Base-by-base conservation (phyloP, 2,329 filamentous ascomycete species). In the Dactylella cylindrospora region DNA sequence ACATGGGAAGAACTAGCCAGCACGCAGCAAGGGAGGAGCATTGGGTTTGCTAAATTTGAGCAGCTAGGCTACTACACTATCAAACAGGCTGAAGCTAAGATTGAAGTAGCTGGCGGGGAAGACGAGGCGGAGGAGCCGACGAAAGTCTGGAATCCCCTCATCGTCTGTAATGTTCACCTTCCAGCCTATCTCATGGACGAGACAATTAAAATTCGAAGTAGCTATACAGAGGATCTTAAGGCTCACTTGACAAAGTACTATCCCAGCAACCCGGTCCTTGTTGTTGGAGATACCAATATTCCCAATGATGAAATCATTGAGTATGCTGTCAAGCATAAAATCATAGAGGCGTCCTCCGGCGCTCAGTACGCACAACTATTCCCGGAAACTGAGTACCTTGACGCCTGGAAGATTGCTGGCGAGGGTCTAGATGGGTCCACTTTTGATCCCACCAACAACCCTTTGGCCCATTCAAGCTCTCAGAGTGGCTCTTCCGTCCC, bases 281-380 rank as follows among this genome's bases (percentile, higher is more conserved):
- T 86, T 15, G 79, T 79, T 0, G 84, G 84, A 2, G 82, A 85
- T 68, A 83, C 85, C 69, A 86, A 86, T 66, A 73, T 85, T 19
- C 74, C 78, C 5, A 84, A 82, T 0, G 72, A 74, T 1, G 74
- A 75, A 46, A 80, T 81, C 0, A 77, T 85, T 26, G 73, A 78
- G 8, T 72, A 74, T 3, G 80, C 82, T 0, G 65, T 79, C 1
- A 75, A 76, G 52, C 77, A 74, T 46, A 77, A 78, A n/a, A 78
- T 86, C n/a, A 80, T 80, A 0, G 39, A 69, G 0, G 74, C 78
- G 41, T 78, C 79, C 1, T 74, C 72, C 0, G 76, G 76, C 0
- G 73, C 84, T 1, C 66, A 76, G 2, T 82, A 85, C 66, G 70
- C 76, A 1, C 84, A 80, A 79, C 66, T 74, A 0, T 71, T 74